Base-by-base conservation (phyloP, 495 filamentous ascomycete genomes). In the Aspergillus steynii region DNA sequence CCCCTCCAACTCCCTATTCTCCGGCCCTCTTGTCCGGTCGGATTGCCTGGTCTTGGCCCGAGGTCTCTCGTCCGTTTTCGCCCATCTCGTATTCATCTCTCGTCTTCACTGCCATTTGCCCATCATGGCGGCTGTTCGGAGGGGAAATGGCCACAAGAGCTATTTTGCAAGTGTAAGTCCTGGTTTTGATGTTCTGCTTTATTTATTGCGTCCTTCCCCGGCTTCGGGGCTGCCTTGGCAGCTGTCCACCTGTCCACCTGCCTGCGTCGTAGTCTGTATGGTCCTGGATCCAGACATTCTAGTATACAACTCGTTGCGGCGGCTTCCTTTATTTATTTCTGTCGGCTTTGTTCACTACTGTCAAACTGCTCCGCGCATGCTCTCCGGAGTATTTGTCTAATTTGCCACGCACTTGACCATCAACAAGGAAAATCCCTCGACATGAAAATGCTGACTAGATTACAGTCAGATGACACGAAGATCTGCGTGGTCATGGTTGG, bases 401-500 rank as follows among this genome's bases (percentile, higher is more conserved):
- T 34, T 34, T 7, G 31, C 31, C 31, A 34, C 31, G 9, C 5
- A 5, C 31, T 9, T 1, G 31, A 20, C 27, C 29, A 15, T 14
- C 37, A 42, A 10, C 37, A 42, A 42, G 37, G 10, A 42, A 34
- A 34, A 3, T 14, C 37, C 37, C 37, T 27, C 26, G 34, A 58
- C 47, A 3, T 9, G 3, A 28, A 32, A 29, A 50, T 52, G 57
- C 55, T 61, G 66, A 42, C 60, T 50, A 50, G 49, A 20, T 60
- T 80, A n/a, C 87, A 96, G 90, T 90, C 90, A 62, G 95, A 97
- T 78, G 92, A 97, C 67, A 92, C 90, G 32, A 90, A 89, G 69
- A 96, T 99, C 74, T 97, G 93, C 68, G 93, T 99, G n/a, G 90
- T 98, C 57, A 97, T 99, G 95, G 95, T 99, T 52, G 95, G 95